Evolutionary conservation across 2,329 filamentous ascomycete genomes (phyloP), one percentile per base, ranked within the genome.

Genomic region (Penicillium sp.): DNA sequence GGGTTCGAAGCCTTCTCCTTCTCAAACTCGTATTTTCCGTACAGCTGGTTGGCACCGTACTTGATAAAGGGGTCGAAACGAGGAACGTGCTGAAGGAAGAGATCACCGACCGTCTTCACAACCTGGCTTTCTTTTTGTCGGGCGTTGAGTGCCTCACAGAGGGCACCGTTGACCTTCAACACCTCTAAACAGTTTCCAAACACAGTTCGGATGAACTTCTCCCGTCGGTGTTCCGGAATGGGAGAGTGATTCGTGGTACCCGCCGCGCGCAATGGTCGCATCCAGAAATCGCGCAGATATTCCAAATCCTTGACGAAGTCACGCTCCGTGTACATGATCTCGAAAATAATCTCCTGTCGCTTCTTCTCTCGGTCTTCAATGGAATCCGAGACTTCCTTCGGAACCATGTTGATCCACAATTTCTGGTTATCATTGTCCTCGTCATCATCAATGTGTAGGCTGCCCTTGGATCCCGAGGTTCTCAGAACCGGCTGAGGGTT

Each of bases 281-380:
- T 96, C 94, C 94, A 99, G 78, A 97, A 99, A 76, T 99, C 94
- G 55, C 94, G 85, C 27, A 99, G 79, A 68, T 99, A 99, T 73
- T 99, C 94, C 64, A 99, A 79, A 72, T 99, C 94, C 77, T 99
- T 99, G 69, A 99, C 94, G 65, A 99, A 99, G 74, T 99, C 94
- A 62, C 94, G 85, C 71, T 99, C 94, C 0, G 94, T 99, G 75
- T 99, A 99, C 85, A 95, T 96, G 56, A 97, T 86, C 71, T 99
- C 94, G 5, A 92, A 96, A 54, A 99, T 96, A 62, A 99, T 89
- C 69, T 99, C 94, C 69, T 99, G 94, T 40, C 94, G 85, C 77
- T 97, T 97, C 84, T 96, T 95, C 72, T 99, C 94, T 60, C 83
- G 84, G 61, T 99, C 94, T 44, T 85, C 86, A 27, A 96, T 87